phyloP scores from a whole-genome alignment of 257 asterid genomes.

The Plectranthus barbatus region DNA sequence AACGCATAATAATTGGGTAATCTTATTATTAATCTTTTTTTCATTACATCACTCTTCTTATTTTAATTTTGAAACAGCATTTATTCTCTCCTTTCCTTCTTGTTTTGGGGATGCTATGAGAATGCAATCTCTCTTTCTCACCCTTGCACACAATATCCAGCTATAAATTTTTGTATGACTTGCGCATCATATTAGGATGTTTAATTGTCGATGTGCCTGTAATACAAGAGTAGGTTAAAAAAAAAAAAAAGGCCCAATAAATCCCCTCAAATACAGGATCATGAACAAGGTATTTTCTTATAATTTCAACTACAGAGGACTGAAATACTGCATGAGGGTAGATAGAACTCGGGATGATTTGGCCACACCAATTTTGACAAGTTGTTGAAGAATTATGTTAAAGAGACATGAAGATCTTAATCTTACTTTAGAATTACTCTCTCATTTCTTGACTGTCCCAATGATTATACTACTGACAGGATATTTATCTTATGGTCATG shows the following conservation, averaged over 20 bases:
- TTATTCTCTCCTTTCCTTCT: not conserved
- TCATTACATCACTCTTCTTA: not conserved
- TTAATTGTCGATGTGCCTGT: not conserved
- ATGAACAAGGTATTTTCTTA: too few species aligned
- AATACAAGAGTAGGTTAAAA: not conserved
- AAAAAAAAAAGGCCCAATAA: too few species aligned
- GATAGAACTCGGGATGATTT: not conserved
- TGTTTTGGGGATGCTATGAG: too few species aligned
- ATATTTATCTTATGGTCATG: not conserved
- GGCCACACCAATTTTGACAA: not conserved
- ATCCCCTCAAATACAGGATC: not conserved
- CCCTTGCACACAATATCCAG: not conserved
- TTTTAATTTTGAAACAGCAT: not conserved
- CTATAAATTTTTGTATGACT: not conserved
- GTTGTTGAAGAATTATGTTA: not conserved
- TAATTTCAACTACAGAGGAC: too few species aligned
- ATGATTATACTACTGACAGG: constrained; percentile 15
- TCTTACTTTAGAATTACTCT: not conserved
- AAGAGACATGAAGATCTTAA: not conserved
- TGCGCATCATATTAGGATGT: not conserved
- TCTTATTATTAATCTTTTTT: not conserved
- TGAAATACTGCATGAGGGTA: not conserved
- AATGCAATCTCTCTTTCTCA: not conserved
- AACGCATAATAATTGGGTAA: constrained; percentile 56
- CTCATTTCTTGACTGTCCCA: not conserved